These are phyloP conservation scores for Verticillium klebahnii DNA, from an alignment of 2,329 filamentous ascomycete species.

Conservation along the genomic window DNA sequence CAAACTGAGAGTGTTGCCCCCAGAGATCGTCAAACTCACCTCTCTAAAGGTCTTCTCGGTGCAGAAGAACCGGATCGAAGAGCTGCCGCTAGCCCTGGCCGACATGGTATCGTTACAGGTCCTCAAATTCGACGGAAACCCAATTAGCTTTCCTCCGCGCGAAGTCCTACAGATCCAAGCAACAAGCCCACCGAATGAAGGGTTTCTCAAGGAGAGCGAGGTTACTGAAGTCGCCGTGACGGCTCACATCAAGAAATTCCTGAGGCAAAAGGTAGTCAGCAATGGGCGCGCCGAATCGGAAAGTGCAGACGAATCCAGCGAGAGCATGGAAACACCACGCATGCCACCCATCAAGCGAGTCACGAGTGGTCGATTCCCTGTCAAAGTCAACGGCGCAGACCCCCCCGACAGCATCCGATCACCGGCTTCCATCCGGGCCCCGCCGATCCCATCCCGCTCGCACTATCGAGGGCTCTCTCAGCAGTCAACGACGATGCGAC, in stretches of 20 bases:
- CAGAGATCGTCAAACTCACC: slow-evolving; percentile 73
- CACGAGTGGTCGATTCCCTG: slow-evolving; percentile 61
- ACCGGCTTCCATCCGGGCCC: slow-evolving; percentile 60
- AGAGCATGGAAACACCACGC: slow-evolving; percentile 76
- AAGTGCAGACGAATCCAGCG: slow-evolving; percentile 60
- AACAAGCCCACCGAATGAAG: slow-evolving; percentile 48
- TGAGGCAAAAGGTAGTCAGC: slow-evolving; percentile 48
- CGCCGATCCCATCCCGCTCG: slow-evolving; percentile 74
- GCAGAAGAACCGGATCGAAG: slow-evolving; percentile 80
- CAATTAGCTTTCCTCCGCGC: slow-evolving; percentile 68
- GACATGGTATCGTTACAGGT: slow-evolving; percentile 89
- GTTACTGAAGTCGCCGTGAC: slow-evolving; percentile 57
- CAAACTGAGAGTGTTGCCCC: slow-evolving; percentile 71
- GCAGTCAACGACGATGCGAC: slow-evolving; percentile 58
- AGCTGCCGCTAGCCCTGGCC: slow-evolving; percentile 76
- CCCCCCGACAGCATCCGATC: slow-evolving; percentile 59
- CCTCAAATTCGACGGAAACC: slow-evolving; percentile 85
- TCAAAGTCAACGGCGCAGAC: slow-evolving; percentile 71
- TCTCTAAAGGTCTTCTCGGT: slow-evolving; percentile 88
- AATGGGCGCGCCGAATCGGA: slow-evolving; percentile 48
- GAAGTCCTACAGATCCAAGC: slow-evolving; percentile 60
- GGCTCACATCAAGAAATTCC: slow-evolving; percentile 56
- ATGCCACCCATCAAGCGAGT: slow-evolving; percentile 56
- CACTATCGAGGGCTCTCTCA: slow-evolving; percentile 74
- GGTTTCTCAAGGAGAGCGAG: slow-evolving; percentile 55